Conservation (phyloP, 192 early-diverging fungal species). For the Coemansia sp. region DNA sequence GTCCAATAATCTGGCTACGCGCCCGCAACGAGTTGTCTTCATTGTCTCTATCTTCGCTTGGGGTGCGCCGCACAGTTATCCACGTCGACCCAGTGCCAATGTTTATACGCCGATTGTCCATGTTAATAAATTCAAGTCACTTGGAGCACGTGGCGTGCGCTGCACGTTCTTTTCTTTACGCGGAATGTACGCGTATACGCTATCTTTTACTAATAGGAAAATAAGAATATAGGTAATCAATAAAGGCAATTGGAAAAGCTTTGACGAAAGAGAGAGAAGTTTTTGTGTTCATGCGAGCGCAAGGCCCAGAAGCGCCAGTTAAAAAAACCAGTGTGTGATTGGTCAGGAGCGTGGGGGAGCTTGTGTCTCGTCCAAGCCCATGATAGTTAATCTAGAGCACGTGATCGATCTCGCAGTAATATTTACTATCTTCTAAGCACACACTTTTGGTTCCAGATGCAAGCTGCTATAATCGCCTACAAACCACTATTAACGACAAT, state of each 20-base stretch:
- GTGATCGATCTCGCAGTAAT: background rate
- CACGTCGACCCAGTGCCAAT: constrained; percentile 39
- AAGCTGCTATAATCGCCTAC: background rate
- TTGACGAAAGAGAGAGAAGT: background rate
- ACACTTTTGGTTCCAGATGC: background rate
- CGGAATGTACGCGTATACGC: background rate
- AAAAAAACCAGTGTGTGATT: background rate
- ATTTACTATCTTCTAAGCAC: background rate
- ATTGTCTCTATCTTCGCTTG: background rate
- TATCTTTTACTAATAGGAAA: background rate
- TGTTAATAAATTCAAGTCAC: constrained; percentile 1
- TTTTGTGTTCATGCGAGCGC: background rate
- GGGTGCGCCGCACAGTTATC: constrained; percentile 31
- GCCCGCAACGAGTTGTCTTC: background rate
- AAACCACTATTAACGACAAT: background rate
- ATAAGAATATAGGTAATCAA: background rate
- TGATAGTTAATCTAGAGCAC: background rate
- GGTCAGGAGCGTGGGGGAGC: background rate
- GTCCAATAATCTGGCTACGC: background rate
- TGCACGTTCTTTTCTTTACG: background rate
- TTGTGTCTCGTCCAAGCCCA: background rate
- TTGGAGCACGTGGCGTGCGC: background rate
- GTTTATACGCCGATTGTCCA: constrained; percentile 30
- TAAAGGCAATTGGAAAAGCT: background rate
- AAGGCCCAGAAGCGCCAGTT: background rate